Percentiles rank a stretch among this genome's conserved stretches.
phyloP scores from a whole-genome alignment of 2,329 filamentous ascomycete species.

The Septoria petroselini region DNA sequence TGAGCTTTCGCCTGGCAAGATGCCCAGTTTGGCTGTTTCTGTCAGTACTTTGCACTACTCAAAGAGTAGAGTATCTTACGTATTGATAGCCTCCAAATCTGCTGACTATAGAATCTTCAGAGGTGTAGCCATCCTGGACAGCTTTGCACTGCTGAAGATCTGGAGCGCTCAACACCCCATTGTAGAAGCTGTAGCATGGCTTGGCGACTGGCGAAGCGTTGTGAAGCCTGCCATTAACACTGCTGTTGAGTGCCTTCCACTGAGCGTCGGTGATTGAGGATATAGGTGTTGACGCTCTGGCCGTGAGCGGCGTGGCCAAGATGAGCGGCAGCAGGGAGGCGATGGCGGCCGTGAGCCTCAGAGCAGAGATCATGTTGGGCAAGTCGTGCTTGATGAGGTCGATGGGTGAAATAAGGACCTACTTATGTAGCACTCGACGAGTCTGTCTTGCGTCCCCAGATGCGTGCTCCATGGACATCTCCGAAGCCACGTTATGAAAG shows the following conservation, averaged over 20 bases:
- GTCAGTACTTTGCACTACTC: background rate
- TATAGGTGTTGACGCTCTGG: background rate
- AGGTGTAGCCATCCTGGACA: constrained; percentile 18
- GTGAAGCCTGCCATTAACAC: constrained; percentile 18
- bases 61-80: constrained; percentile 1
- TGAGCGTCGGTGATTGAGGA: constrained; percentile 17
- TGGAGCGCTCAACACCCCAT: constrained; percentile 10
- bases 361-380: background rate
- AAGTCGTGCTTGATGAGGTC: background rate
- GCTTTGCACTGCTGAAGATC: constrained; percentile 16
- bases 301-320: background rate
- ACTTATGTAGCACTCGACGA: background rate
- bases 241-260: constrained; percentile 24
- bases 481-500: too few relatives aligned
- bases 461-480: too few relatives aligned
- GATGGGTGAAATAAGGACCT: background rate
- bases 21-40: constrained; percentile 18
- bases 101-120: constrained; percentile 18
- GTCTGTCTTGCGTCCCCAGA: too few relatives aligned
- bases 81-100: constrained; percentile 22
- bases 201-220: constrained; percentile 18
- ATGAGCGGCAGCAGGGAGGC: background rate
- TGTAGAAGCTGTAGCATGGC: constrained; percentile 23
- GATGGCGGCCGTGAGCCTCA: background rate
- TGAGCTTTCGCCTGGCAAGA: constrained; percentile 20